Evolutionary conservation across 2,329 filamentous ascomycete genomes (phyloP).

Genomic region (Aspergillus ustus): DNA sequence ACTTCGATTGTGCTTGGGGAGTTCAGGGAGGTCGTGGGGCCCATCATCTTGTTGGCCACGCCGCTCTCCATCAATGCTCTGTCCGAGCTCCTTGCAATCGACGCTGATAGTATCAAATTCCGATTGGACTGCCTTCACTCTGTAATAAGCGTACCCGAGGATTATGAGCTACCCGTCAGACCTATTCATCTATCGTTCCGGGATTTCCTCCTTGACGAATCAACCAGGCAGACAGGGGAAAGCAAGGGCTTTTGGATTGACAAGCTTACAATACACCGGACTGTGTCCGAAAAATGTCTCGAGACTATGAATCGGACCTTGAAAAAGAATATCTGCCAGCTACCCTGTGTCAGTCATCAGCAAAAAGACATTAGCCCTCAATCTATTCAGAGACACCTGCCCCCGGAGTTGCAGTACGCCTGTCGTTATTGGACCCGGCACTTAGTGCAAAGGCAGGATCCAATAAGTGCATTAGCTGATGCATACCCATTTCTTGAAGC

Average conservation of each 20-base stretch:
- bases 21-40: conserved; percentile 28
- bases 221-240: background rate
- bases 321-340: background rate
- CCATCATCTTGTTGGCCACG: conserved; percentile 28
- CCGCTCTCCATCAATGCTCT: conserved; percentile 28
- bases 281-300: background rate
- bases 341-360: background rate
- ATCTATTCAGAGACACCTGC: background rate
- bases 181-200: conserved; percentile 36
- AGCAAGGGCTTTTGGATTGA: conserved; percentile 3
- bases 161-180: conserved; percentile 17
- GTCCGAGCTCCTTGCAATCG: conserved; percentile 16
- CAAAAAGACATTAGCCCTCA: background rate
- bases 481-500: background rate
- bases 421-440: conserved; percentile 8
- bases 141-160: conserved; percentile 23
- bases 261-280: background rate
- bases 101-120: conserved; percentile 16
- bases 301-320: background rate
- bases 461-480: background rate
- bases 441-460: background rate
- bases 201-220: conserved; percentile 38
- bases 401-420: background rate
- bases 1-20: background rate
- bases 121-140: conserved; percentile 25